Evolutionary conservation across 768 basidiomycete species (phyloP).

Genomic region (Clitopilus passeckerianus): DNA sequence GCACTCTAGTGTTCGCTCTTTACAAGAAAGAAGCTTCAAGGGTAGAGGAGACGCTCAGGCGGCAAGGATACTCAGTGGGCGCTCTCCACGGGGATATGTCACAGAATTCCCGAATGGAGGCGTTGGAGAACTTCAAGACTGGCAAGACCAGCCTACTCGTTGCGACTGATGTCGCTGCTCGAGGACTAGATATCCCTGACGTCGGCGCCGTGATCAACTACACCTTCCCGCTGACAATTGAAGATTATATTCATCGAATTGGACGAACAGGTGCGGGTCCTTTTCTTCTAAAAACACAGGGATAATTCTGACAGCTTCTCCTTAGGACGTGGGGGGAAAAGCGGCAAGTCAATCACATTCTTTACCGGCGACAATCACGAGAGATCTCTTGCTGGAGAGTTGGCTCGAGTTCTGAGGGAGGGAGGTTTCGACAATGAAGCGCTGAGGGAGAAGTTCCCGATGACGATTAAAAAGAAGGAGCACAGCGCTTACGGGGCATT

Average conservation of each 20-base stretch:
- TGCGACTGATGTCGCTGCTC: slow-evolving; percentile 96
- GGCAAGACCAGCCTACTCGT: slow-evolving; percentile 81
- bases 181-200: slow-evolving; percentile 95
- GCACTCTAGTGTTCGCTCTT: slow-evolving; percentile 87
- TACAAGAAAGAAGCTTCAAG: slow-evolving; percentile 97
- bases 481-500: slow-evolving; percentile 90
- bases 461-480: slow-evolving; percentile 96
- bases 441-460: slow-evolving; percentile 79
- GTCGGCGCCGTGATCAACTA: slow-evolving; percentile 95
- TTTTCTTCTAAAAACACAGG: slow-evolving; percentile 11
- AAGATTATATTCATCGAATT: slow-evolving; percentile 89
- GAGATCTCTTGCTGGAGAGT: slow-evolving; percentile 82
- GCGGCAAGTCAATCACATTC: slow-evolving; percentile 91
- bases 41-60: slow-evolving; percentile 73
- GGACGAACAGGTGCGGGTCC: slow-evolving; percentile 70
- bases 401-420: slow-evolving; percentile 87
- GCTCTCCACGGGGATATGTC: slow-evolving; percentile 90
- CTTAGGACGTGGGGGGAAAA: slow-evolving; percentile 82
- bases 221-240: slow-evolving; percentile 95
- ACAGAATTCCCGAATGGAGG: slow-evolving; percentile 78
- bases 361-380: slow-evolving; percentile 92
- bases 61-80: slow-evolving; percentile 72
- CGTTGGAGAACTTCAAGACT: slow-evolving; percentile 80
- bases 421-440: slow-evolving; percentile 76
- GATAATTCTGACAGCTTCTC: slow-evolving; percentile 10